Conservation (phyloP, 1,139 yeast genomes). For the Kluyveromyces sp. region DNA sequence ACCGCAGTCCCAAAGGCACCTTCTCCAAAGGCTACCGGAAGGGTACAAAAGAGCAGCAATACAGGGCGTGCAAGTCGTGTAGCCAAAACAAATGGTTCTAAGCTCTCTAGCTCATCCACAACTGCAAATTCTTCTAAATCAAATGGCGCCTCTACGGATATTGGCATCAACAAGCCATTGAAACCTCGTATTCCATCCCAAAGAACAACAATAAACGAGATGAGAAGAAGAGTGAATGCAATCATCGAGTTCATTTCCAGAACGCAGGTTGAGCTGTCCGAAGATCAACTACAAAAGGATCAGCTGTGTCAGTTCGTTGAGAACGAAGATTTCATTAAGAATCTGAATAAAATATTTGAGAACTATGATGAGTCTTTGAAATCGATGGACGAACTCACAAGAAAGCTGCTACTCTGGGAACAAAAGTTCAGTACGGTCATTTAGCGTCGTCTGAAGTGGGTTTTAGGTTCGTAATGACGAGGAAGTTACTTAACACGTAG, state of each 20-base stretch:
- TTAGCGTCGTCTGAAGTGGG: constrained; percentile 2
- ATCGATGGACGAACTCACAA: constrained; percentile 62
- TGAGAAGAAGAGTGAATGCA: constrained; percentile 81
- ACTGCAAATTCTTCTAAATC: constrained; percentile 5
- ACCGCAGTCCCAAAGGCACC: neutral
- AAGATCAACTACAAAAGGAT: constrained; percentile 53
- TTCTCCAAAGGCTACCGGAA: constrained; percentile 2
- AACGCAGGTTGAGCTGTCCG: constrained; percentile 69
- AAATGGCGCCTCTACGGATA: constrained; percentile 12
- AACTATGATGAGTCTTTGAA: constrained; percentile 52
- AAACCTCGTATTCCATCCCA: constrained; percentile 76
- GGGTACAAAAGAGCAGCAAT: neutral
- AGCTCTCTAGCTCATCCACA: constrained; percentile 1
- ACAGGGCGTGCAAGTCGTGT: neutral
- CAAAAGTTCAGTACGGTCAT: constrained; percentile 38
- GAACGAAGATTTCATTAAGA: constrained; percentile 31
- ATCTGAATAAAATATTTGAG: constrained; percentile 35
- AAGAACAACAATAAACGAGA: constrained; percentile 63
- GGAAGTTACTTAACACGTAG: too few species aligned
- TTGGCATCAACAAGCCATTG: constrained; percentile 53
- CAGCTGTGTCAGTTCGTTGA: constrained; percentile 39
- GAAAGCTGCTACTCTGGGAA: constrained; percentile 68
- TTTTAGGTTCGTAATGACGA: too few species aligned
- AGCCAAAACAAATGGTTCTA: neutral
- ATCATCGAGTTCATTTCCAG: constrained; percentile 82